Conservation (phyloP, 2,329 filamentous ascomycete genomes). For the Alternaria brassicae region DNA sequence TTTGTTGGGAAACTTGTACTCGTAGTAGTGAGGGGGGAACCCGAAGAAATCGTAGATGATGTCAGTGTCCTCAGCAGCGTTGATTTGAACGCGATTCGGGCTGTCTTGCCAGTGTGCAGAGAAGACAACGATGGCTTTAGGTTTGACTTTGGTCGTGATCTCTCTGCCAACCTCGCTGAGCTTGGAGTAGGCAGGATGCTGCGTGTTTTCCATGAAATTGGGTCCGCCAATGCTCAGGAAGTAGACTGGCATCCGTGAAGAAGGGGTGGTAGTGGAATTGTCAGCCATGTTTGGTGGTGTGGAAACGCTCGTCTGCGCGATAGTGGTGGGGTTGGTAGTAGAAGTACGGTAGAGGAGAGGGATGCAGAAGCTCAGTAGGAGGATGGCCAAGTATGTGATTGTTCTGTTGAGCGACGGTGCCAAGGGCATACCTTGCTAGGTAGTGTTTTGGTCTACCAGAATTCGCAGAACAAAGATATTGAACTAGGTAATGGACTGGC, state of each 20-base stretch:
- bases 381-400: background rate
- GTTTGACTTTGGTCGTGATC: background rate
- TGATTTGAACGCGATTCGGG: background rate
- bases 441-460: background rate
- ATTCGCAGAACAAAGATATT: background rate
- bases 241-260: background rate
- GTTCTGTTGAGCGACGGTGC: background rate
- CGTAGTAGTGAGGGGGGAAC: background rate
- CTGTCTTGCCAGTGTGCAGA: background rate
- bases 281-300: background rate
- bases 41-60: background rate
- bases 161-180: background rate
- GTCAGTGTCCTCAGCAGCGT: background rate
- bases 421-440: background rate
- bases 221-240: background rate
- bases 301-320: background rate
- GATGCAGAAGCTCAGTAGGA: background rate
- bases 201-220: background rate
- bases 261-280: background rate
- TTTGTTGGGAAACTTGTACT: background rate
- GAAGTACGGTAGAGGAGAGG: background rate
- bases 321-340: background rate
- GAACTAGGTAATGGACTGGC: background rate
- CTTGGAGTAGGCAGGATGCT: background rate
- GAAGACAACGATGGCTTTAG: background rate